Percentiles rank a stretch among this genome's conserved stretches.
These are phyloP conservation scores for Collybiopsis luxurians DNA, from an alignment of 768 basidiomycete species.

Conservation along the genomic window DNA sequence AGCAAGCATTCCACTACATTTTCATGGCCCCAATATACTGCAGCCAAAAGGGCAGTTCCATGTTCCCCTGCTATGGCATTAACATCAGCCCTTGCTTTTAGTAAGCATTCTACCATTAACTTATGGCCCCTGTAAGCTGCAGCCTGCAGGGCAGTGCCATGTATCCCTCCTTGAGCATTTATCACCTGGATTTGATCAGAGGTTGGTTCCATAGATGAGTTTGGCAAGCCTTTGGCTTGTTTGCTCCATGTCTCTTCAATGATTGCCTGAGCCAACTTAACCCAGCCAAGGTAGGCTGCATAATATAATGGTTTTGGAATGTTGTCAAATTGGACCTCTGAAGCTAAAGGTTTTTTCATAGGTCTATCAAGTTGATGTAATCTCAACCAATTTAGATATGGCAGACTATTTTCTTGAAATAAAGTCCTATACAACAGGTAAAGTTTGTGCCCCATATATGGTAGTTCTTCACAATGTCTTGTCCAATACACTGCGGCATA, in stretches of 20 bases:
- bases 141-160: background rate
- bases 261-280: no score
- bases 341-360: background rate
- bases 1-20: background rate
- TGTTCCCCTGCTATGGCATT: constrained; percentile 4
- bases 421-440: no score
- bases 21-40: background rate
- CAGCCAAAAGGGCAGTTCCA: background rate
- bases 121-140: background rate
- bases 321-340: background rate
- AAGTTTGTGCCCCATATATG: no score
- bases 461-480: background rate
- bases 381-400: no score
- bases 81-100: constrained; percentile 8
- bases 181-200: no score
- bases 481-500: background rate
- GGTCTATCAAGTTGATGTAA: no score
- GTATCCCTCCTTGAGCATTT: constrained; percentile 4
- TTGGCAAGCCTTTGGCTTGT: no score
- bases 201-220: no score
- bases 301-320: background rate
- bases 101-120: constrained; percentile 2
- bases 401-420: no score
- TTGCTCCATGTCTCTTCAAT: no score
- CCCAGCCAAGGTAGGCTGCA: background rate